Base-by-base conservation (phyloP, 169 alveolate genomes). In the Eimeria sp. region DNA sequence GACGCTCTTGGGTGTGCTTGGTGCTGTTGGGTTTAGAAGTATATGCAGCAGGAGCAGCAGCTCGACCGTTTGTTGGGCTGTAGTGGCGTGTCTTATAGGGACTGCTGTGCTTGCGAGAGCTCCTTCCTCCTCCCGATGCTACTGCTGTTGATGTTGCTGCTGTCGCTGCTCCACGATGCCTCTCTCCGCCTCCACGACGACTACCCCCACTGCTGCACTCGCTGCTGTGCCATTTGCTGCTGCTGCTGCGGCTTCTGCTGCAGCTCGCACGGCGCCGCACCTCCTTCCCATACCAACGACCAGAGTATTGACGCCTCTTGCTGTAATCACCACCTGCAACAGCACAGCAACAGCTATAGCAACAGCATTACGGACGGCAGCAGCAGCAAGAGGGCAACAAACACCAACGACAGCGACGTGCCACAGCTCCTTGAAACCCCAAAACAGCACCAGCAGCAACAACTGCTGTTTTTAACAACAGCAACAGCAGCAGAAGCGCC, bases 171-270 rank as follows among this genome's bases (percentile, higher is more conserved):
- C 61, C 87, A 34, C 87, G 61, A 13, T 43, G 87, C 63, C 87
- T 30, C 1, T 43, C 87, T 16, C 65, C 87, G 16, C 16, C 61
- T 1, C 43, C 27, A 2, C 87, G 49, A 3, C 87, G 49, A 43
- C 87, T 76, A 7, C 10, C 87, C 34, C 25, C 87, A 63, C 87
- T 76, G 87, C 87, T 76, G 87, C 87, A 0, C 2, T 49, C 11
- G 87, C 87, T 76, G 87, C 87, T 76, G 40, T 18, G 40, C 87
- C 87, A 47, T 47, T 11, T 34, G 61, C 57, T 76, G 87, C 87
- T 47, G 87, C 87, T 76, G 63, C 87, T 47, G 80, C 80, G 80
- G 80, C 80, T 70, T 40, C 80, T 70, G 80, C 80, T 70, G 80
- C 80, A 70, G 63, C 87, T 76, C 61, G 5, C 25, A 7, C 87